Conservation (phyloP, 768 basidiomycete species). For the Hericium rajendrae region DNA sequence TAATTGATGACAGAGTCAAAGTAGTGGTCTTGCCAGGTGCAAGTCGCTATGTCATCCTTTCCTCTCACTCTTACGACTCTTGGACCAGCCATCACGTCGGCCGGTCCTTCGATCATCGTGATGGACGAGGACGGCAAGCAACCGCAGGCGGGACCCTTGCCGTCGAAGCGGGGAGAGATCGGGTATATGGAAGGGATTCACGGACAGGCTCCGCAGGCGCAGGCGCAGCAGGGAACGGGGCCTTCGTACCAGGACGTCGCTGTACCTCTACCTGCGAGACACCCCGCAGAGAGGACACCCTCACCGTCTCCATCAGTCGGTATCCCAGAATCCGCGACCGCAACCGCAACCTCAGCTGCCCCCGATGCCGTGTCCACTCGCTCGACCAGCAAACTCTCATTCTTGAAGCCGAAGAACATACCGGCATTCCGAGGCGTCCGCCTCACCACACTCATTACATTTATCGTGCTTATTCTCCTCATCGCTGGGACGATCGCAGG, state of each 20-base stretch:
- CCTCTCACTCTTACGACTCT: neutral
- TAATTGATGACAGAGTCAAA: slow-evolving; percentile 10
- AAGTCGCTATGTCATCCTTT: slow-evolving; percentile 21
- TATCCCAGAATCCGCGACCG: neutral
- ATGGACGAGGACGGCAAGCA: slow-evolving; percentile 14
- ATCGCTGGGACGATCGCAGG: slow-evolving; percentile 41
- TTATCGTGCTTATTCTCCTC: slow-evolving; percentile 28
- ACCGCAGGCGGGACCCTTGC: slow-evolving; percentile 52
- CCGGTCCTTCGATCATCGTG: slow-evolving; percentile 8
- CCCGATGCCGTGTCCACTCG: slow-evolving; percentile 19
- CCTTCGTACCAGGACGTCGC: neutral
- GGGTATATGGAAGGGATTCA: slow-evolving; percentile 42
- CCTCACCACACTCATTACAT: slow-evolving; percentile 31
- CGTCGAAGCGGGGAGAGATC: slow-evolving; percentile 56
- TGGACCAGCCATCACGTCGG: slow-evolving; percentile 20
- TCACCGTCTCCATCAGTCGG: slow-evolving; percentile 7
- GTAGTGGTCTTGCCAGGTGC: slow-evolving; percentile 32
- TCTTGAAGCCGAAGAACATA: slow-evolving; percentile 31
- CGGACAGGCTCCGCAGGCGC: slow-evolving; percentile 12
- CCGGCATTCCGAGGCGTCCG: slow-evolving; percentile 35
- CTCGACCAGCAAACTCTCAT: slow-evolving; percentile 18
- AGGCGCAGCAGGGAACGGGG: slow-evolving; percentile 7
- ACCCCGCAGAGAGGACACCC: slow-evolving; percentile 35
- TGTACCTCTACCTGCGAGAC: slow-evolving; percentile 32
- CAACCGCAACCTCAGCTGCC: neutral